Conservation (phyloP, 139 green algal genomes). For the Nannochloris sp. region DNA sequence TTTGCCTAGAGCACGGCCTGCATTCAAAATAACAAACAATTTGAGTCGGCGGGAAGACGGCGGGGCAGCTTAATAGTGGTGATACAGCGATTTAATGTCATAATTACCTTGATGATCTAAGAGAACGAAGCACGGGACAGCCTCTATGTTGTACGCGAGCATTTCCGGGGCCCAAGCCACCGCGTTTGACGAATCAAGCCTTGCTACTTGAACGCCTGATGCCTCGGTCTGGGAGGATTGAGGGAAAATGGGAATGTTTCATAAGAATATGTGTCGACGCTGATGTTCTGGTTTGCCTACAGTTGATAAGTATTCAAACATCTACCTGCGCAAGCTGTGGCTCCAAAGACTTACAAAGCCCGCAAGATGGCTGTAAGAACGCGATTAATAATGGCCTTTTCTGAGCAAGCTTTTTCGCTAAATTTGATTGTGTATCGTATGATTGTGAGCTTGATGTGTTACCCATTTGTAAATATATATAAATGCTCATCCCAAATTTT, state of each 20-base stretch:
- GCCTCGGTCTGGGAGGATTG: background rate
- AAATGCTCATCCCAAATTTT: too few species aligned
- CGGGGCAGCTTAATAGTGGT: background rate
- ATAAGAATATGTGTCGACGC: too few species aligned
- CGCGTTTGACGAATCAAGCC: conserved; percentile 9
- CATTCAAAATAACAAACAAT: background rate
- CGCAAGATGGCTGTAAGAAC: conserved; percentile 4
- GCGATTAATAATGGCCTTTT: background rate
- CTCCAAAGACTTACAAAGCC: conserved; percentile 1
- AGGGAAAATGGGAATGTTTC: too few species aligned
- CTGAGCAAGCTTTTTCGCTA: background rate
- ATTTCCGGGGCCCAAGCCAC: conserved; percentile 31
- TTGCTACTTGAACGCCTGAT: conserved; percentile 1
- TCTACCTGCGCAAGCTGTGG: conserved; percentile 5
- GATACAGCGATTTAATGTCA: background rate
- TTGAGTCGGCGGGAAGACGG: background rate
- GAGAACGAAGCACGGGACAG: conserved; percentile 41
- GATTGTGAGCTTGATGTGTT: background rate
- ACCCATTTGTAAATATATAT: too few species aligned
- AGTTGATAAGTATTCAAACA: background rate
- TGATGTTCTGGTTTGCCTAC: too few species aligned
- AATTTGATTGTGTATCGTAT: background rate
- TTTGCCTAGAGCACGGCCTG: conserved; percentile 9
- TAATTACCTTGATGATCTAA: conserved; percentile 13
- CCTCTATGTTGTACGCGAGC: conserved; percentile 34